A percentile compares a stretch with the other conserved stretches of the same genome.
Conservation (phyloP, 2,329 filamentous ascomycete genomes). For the Onygenales sp. region DNA sequence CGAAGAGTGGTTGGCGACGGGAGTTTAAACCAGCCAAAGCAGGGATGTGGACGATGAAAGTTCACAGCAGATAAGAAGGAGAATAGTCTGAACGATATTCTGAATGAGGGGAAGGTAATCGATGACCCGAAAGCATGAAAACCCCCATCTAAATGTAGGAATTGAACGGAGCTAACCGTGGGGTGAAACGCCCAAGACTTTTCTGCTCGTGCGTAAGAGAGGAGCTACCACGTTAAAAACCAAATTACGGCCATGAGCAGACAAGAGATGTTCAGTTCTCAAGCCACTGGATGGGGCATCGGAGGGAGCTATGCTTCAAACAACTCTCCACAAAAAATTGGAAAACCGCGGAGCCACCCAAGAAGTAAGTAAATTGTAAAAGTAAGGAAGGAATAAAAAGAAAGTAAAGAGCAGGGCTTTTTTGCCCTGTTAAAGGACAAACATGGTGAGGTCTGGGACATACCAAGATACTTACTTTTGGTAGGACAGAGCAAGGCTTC, state of each 20-base stretch:
- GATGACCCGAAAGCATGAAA: constrained; percentile 9
- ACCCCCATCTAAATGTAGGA: constrained; percentile 14
- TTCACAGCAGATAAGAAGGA: constrained; percentile 12
- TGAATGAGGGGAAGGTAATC: constrained; percentile 11
- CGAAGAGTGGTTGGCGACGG: not conserved
- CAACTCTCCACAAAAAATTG: constrained; percentile 1
- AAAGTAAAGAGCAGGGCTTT: not conserved
- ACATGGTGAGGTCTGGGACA: not conserved
- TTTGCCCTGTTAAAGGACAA: not conserved
- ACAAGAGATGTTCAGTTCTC: not conserved
- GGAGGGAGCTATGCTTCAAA: not conserved
- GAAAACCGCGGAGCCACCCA: not conserved
- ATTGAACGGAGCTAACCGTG: constrained; percentile 25
- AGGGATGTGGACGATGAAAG: constrained; percentile 8
- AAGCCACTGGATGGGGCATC: not conserved
- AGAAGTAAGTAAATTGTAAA: not conserved
- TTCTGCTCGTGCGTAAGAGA: constrained; percentile 8
- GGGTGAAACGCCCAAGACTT: constrained; percentile 26
- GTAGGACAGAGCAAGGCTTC: not conserved
- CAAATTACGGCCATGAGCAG: constrained; percentile 13
- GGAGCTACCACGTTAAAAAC: constrained; percentile 5
- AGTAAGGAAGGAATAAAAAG: not conserved
- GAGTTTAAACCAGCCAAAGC: not conserved
- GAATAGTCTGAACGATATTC: constrained; percentile 7
- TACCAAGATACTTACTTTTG: not conserved